A percentile compares a stretch with the other conserved stretches of the same genome.
Conservation (phyloP, 116 monocot genomes). For the Posidonia oceanica region DNA sequence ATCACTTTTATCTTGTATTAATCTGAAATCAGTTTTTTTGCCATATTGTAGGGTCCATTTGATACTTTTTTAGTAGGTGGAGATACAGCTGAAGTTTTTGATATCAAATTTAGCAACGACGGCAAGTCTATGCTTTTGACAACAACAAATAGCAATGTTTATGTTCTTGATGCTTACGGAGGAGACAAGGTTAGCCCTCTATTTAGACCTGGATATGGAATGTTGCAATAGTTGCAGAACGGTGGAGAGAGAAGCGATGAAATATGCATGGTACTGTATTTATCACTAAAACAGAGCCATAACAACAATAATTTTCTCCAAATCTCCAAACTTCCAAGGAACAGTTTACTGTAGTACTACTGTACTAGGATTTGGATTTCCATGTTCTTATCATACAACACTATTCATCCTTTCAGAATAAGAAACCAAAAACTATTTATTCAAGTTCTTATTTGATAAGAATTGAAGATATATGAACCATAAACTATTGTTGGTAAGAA, state of each 20-base stretch:
- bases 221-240: background rate
- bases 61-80: constrained; percentile 98
- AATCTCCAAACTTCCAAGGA: too few relatives aligned
- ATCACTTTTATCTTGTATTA: background rate
- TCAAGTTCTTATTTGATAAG: too few relatives aligned
- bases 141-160: constrained; percentile 85
- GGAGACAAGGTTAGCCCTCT: constrained; percentile 72
- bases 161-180: constrained; percentile 94
- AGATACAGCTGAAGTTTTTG: constrained; percentile 98
- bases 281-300: too few relatives aligned
- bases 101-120: constrained; percentile 99
- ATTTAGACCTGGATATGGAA: background rate
- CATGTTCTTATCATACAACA: too few relatives aligned
- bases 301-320: too few relatives aligned
- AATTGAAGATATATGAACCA: too few relatives aligned
- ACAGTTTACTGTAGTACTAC: too few relatives aligned
- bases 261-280: background rate
- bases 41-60: constrained; percentile 71
- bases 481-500: too few relatives aligned
- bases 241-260: background rate
- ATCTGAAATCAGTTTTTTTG: constrained; percentile 2
- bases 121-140: constrained; percentile 98
- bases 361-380: too few relatives aligned
- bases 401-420: too few relatives aligned
- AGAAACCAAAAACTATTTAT: too few relatives aligned